Percentiles rank a stretch among this genome's conserved stretches.
These are phyloP conservation scores for Delitschia confertaspora DNA, from an alignment of 495 filamentous ascomycete species.

Conservation along the genomic window DNA sequence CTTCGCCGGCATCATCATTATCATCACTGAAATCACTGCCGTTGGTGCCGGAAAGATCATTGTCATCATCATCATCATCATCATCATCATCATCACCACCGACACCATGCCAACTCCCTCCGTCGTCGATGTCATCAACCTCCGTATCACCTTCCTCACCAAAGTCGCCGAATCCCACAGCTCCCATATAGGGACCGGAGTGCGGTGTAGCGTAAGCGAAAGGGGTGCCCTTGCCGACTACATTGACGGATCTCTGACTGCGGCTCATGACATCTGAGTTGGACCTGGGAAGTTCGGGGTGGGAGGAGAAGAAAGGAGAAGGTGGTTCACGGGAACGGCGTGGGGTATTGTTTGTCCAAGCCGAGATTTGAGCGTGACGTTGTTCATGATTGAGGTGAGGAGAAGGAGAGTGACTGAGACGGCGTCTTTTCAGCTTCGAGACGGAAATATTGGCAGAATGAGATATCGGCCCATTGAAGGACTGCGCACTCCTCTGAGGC, in stretches of 20 bases:
- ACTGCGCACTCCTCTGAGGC: too few relatives aligned
- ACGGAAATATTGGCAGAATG: constrained; percentile 6
- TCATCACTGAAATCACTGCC: constrained; percentile 1
- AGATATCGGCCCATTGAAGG: too few relatives aligned
- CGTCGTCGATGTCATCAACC: constrained; percentile 13
- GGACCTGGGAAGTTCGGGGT: constrained; percentile 11
- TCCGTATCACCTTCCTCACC: constrained; percentile 17
- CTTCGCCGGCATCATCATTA: neutral
- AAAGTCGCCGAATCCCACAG: neutral
- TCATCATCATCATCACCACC: neutral
- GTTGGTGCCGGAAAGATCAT: neutral
- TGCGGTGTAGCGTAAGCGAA: constrained; percentile 24
- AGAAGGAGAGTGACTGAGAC: constrained; percentile 13
- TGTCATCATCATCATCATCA: neutral
- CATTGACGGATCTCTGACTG: constrained; percentile 9
- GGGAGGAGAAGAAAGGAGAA: constrained; percentile 16
- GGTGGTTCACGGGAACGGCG: constrained; percentile 14
- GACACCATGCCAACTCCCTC: constrained; percentile 18
- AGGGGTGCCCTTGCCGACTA: constrained; percentile 14
- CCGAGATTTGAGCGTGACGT: neutral
- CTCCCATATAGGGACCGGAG: constrained; percentile 12
- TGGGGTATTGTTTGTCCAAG: constrained; percentile 11
- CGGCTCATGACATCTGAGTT: constrained; percentile 18
- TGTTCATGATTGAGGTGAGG: neutral
- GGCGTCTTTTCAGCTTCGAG: constrained; percentile 17